phyloP scores from a whole-genome alignment of 345 rosid species.

The Arabidopsis thaliana region DNA sequence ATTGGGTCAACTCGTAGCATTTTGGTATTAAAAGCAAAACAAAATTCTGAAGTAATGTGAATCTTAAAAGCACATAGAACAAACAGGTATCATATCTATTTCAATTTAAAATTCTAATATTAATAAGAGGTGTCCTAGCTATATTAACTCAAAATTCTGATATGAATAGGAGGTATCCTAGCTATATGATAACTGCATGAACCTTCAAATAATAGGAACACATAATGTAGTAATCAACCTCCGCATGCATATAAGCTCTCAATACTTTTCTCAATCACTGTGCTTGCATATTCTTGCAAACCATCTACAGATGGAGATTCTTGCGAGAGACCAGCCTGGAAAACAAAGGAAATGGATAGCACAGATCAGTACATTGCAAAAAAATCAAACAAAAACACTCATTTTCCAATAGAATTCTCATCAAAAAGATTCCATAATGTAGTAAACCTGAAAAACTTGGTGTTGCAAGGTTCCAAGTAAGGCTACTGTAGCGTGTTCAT shows the following conservation, averaged over 20 bases:
- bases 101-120: not conserved
- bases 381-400: slow-evolving; percentile 14
- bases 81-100: slow-evolving; percentile 10
- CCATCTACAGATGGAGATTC: slow-evolving; percentile 62
- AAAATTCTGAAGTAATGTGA: slow-evolving; percentile 12
- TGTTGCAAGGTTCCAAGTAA: slow-evolving; percentile 91
- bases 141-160: slow-evolving; percentile 15
- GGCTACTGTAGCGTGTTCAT: slow-evolving; percentile 79
- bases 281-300: slow-evolving; percentile 71
- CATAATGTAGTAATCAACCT: slow-evolving; percentile 58
- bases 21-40: not conserved
- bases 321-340: slow-evolving; percentile 80
- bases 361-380: slow-evolving; percentile 29
- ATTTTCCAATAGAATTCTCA: slow-evolving; percentile 23
- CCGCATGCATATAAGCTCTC: slow-evolving; percentile 93
- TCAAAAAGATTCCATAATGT: slow-evolving; percentile 23
- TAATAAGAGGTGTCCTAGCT: slow-evolving; percentile 6
- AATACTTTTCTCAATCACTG: slow-evolving; percentile 72
- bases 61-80: slow-evolving; percentile 12
- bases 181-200: slow-evolving; percentile 31
- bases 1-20: slow-evolving; percentile 11
- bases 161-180: slow-evolving; percentile 19
- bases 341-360: slow-evolving; percentile 34
- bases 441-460: slow-evolving; percentile 88
- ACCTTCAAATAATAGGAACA: slow-evolving; percentile 32